Percentiles rank a stretch among this genome's conserved stretches.
phyloP scores from a whole-genome alignment of 2,329 filamentous ascomycete species.

The Cercospora janseana region DNA sequence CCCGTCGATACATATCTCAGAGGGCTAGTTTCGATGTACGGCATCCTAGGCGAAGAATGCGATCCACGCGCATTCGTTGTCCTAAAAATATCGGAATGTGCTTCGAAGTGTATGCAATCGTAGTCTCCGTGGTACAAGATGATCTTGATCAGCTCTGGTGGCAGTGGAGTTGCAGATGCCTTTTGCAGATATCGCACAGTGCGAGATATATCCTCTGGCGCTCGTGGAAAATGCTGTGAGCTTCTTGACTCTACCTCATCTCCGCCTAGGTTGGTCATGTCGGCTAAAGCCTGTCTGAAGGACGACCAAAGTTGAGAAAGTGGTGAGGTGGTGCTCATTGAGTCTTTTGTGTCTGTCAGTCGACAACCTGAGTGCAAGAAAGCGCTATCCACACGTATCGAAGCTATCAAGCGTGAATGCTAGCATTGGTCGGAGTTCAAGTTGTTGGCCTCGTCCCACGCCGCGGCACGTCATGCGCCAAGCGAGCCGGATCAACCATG shows the following conservation, averaged over 20 bases:
- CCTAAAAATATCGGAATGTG: not conserved
- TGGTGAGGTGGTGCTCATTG: too few species aligned
- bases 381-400: too few species aligned
- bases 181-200: constrained; percentile 13
- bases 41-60: not conserved
- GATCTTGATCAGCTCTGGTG: constrained; percentile 19
- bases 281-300: not conserved
- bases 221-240: constrained; percentile 10
- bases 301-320: constrained; percentile 1
- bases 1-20: constrained; percentile 7
- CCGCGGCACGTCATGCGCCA: too few species aligned
- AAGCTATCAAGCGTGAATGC: too few species aligned
- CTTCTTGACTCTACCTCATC: not conserved
- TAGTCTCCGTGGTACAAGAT: constrained; percentile 23
- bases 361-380: too few species aligned
- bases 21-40: constrained; percentile 20
- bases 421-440: too few species aligned
- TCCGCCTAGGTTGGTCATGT: not conserved
- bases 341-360: too few species aligned
- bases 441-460: too few species aligned
- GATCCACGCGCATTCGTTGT: constrained; percentile 10
- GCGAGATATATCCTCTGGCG: constrained; percentile 12
- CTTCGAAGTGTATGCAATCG: constrained; percentile 22
- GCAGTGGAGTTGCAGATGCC: constrained; percentile 13
- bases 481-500: too few species aligned